phyloP scores from a whole-genome alignment of 495 filamentous ascomycete genomes.

The Evernia prunastri region DNA sequence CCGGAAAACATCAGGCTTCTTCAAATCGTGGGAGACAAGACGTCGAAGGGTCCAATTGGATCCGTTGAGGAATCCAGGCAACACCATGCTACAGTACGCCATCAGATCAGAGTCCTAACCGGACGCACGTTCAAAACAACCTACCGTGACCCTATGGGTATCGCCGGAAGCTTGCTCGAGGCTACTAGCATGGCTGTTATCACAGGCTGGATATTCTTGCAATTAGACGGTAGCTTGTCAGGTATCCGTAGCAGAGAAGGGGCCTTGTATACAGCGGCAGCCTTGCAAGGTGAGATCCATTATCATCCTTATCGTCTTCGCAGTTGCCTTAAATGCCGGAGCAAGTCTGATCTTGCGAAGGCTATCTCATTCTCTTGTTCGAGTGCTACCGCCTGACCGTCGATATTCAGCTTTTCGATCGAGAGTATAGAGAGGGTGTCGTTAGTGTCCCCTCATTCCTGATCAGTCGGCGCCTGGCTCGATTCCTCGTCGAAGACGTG shows the following conservation, averaged over 20 bases:
- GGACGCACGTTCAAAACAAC: conserved; percentile 59
- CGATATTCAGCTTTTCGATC: conserved; percentile 67
- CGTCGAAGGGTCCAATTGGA: conserved; percentile 7
- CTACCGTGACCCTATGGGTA: conserved; percentile 63
- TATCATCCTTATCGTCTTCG: no score
- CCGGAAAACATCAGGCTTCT: conserved; percentile 28
- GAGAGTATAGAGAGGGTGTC: conserved; percentile 63
- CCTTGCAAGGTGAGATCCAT: conserved; percentile 44
- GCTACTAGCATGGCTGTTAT: conserved; percentile 60
- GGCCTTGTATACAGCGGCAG: conserved; percentile 58
- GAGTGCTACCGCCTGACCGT: conserved; percentile 64
- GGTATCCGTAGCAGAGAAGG: conserved; percentile 63
- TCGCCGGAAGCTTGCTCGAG: conserved; percentile 58
- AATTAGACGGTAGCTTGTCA: conserved; percentile 50
- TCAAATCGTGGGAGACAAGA: conserved; percentile 1
- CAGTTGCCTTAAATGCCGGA: no score
- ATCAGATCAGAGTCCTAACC: conserved; percentile 58
- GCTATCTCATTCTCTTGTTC: conserved; percentile 65
- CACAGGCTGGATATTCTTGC: conserved; percentile 63
- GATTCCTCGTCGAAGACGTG: conserved; percentile 60
- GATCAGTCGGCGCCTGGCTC: conserved; percentile 56
- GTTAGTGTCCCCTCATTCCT: conserved; percentile 61
- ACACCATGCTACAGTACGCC: conserved; percentile 42
- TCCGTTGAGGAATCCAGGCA: conserved; percentile 15
- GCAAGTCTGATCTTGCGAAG: no score